Evolutionary conservation across 148 eudicot genomes (phyloP), one percentile per base, ranked within the genome.

Genomic region (Rhododendron henanense): DNA sequence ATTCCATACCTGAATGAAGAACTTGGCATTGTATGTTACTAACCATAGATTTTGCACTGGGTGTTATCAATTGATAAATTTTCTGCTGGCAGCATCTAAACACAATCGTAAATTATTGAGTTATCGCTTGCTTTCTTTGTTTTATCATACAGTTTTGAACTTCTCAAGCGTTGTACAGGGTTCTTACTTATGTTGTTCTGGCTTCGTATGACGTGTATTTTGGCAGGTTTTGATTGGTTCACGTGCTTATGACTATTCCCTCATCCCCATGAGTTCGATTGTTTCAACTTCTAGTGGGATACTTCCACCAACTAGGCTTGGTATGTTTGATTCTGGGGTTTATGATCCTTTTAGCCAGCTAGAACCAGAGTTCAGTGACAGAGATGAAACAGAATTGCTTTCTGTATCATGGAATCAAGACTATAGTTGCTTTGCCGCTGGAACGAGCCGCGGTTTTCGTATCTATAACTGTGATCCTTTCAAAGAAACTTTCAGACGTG

Each of bases 351-450:
- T 90, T 86, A 79, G 82, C 87, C 87, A 61, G 53, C 79, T 90
- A 73, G 93, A 91, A 84, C 83, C 87, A 74, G 90, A 91, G 28
- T 85, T 84, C 37, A 90, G 84, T 88, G 94, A 92, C 82, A 86
- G 84, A 81, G 96, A 91, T 83, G 95, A 90, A 79, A 85, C 93
- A 2, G 98, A 95, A 84, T 90, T 97, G 89, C 88, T 94, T 55
- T 92, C 90, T 83, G 92, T 93, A 45, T 92, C 95, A 0, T 97
- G 99, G 99, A 97, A 97, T 91, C 99, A 97, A 91, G 99, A 97
- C 90, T 92, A 90, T 87, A 92, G 95, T 81, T 97, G 99, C 88
- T 97, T 97, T 81, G 94, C 99, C 44, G 98, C 93, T 19, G 99
- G 96, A 47, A 97, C 99, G 21, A 93, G 90, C 85, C 92, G 88